Evolutionary conservation across 768 basidiomycete genomes (phyloP), one percentile per base, ranked within the genome.

Genomic region (Hydnum rufescens): DNA sequence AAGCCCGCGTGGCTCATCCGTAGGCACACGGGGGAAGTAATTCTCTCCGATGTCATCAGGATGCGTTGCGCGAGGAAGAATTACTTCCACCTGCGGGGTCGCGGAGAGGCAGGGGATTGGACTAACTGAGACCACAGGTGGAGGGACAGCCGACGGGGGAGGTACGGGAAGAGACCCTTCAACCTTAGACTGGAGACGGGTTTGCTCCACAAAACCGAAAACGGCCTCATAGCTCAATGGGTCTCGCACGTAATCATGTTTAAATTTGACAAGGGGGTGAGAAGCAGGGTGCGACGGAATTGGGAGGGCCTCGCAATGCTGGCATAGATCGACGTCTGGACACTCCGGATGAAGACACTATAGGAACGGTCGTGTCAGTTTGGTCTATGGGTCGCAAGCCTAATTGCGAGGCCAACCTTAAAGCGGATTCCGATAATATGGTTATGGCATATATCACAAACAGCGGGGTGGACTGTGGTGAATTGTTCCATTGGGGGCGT

Each of bases 341-440:
- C 88, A 92, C 3, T 68, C 65, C 13, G 75, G 70, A 60, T 87
- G 77, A 75, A 85, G 78, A 65, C 88, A 92, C 80, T 83, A 56
- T 29, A 55, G 50, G 42, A 28, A 39, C 51, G 47, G 36, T 16
- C 8, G 32, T 16, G 30, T 50, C 16, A 29, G 32, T 8, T 18
- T 18, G 25, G 18, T 34, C 28, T 1, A 50, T 8, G 18, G 26
- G 26, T 30, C 8, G 32, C 16, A 13, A 29, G 29, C 1, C 8
- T 46, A 3, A 18, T 42, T 25, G 44, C 32, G 13, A 30, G 19
- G 59, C 64, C 52, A 42, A 79, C 81, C 71, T 88, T 89, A 65
- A 76, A 89, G 16, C 86, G 77, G 51, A 71, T 62, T 2, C 82
- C 83, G 23, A 56, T 60, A 51, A 89, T 80, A 3, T 63, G 61